Evolutionary conservation across 352 stramenopile species (phyloP).

Genomic region (Pythium coloratum): DNA sequence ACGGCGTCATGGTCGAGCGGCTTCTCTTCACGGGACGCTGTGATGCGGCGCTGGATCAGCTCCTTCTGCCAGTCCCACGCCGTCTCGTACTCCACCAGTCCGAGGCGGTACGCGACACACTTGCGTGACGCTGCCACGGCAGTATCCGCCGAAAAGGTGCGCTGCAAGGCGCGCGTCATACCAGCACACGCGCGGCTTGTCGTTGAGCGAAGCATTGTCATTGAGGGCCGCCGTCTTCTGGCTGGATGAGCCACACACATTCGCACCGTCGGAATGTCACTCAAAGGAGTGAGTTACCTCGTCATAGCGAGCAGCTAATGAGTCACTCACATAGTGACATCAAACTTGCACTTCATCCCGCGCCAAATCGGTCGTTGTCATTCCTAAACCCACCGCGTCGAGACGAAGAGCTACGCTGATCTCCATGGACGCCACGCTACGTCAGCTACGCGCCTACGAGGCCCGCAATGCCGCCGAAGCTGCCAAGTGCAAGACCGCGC

Average conservation of each 20-base stretch:
- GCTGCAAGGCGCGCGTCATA: background rate
- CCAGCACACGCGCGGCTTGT: background rate
- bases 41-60: conserved; percentile 79
- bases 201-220: background rate
- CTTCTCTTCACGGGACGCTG: conserved; percentile 41
- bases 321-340: conserved; percentile 19
- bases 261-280: conserved; percentile 19
- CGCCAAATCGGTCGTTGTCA: background rate
- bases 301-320: conserved; percentile 1
- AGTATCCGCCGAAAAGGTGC: conserved; percentile 3
- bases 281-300: background rate
- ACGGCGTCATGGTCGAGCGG: conserved; percentile 82
- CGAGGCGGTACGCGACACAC: conserved; percentile 70
- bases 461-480: conserved; percentile 28
- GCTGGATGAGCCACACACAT: background rate
- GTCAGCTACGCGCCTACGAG: conserved; percentile 35
- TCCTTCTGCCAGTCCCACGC: conserved; percentile 88
- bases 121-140: conserved; percentile 29
- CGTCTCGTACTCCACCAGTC: conserved; percentile 78
- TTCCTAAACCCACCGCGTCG: conserved; percentile 17
- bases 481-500: conserved; percentile 16
- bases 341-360: background rate
- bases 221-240: background rate
- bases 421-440: conserved; percentile 52
- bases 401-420: background rate